Evolutionary conservation across 768 basidiomycete species (phyloP), one percentile per base, ranked within the genome.

Genomic region (Podaxis sp.): DNA sequence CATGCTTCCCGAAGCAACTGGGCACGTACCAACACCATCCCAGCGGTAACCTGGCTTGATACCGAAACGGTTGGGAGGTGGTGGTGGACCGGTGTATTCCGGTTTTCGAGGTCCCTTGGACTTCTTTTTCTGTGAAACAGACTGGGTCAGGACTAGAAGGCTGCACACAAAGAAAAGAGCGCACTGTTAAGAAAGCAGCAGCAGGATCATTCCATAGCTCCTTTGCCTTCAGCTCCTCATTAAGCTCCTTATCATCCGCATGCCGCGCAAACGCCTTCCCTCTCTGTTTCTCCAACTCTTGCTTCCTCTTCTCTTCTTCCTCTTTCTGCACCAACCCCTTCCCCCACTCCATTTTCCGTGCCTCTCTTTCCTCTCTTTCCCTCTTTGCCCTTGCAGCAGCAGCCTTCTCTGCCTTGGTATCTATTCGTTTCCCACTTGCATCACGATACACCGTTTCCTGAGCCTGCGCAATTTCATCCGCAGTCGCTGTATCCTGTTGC

Each of bases 161-260:
- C 9, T 56, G 14, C 5, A 21, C 14, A 52, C 5, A 7, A 55
- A 46, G n/a, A 44, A 11, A 25, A 38, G 38, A 32, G 68, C 87
- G 66, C 57, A 96, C 95, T 62, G 91, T 90, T 63, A 98, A 72
- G 78, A 98, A 99, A 21, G 87, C 88, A 6, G 94, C 92, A 4
- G 95, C 96, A n/a, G 97, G 97, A 73, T 98, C 97, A 69, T 98
- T 96, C 95, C 95, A 98, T 14, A 93, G 72, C 40, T 91, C 88
- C 68, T 87, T 85, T 21, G 88, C 81, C 74, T 84, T 91, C 73
- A 90, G 73, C 63, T 93, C 89, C 61, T 90, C 88, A 66, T 98
- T 99, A 67, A 99, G 74, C 0, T 90, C 88, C 56, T 73, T 79
- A 72, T 98, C 97, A 66, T 98, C 90, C 3, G 82, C 90, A 66